These are phyloP conservation scores for Xerocomellus chrysenteron DNA, from an alignment of 768 basidiomycete species.

Conservation along the genomic window DNA sequence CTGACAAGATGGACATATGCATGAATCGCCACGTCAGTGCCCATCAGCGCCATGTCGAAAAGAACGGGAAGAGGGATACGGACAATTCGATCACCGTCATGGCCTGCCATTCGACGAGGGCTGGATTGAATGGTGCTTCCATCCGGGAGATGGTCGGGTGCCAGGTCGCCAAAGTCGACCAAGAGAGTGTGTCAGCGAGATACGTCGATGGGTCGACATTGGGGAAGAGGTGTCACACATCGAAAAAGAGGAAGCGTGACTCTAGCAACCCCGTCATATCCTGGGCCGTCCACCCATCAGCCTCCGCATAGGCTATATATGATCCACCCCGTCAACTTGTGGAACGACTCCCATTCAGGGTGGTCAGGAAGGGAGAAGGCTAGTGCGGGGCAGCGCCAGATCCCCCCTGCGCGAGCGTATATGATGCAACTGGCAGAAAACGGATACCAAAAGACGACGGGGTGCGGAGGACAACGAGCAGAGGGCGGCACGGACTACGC, in stretches of 20 bases:
- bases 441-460: too few species aligned
- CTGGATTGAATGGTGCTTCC: conserved; percentile 63
- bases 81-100: conserved; percentile 93
- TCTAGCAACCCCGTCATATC: conserved; percentile 93
- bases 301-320: too few species aligned
- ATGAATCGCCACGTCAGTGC: too few species aligned
- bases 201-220: background rate
- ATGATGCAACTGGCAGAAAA: too few species aligned
- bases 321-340: conserved; percentile 96
- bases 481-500: too few species aligned
- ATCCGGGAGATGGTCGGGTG: conserved; percentile 39
- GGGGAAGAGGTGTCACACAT: too few species aligned
- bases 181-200: conserved; percentile 44
- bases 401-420: conserved; percentile 56
- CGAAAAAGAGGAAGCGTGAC: too few species aligned
- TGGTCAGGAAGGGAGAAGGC: conserved; percentile 29
- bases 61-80: background rate
- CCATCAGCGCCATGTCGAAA: background rate
- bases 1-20: conserved; percentile 36
- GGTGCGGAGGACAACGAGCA: too few species aligned
- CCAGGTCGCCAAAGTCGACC: conserved; percentile 77
- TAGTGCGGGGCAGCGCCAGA: conserved; percentile 80
- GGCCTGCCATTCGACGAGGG: conserved; percentile 87
- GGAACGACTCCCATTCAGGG: conserved; percentile 66
- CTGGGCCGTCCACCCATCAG: too few species aligned